Percentiles rank a stretch among this genome's conserved stretches.
Conservation (phyloP, 2,329 filamentous ascomycete species). For the Chrysosporium queenslandicum region DNA sequence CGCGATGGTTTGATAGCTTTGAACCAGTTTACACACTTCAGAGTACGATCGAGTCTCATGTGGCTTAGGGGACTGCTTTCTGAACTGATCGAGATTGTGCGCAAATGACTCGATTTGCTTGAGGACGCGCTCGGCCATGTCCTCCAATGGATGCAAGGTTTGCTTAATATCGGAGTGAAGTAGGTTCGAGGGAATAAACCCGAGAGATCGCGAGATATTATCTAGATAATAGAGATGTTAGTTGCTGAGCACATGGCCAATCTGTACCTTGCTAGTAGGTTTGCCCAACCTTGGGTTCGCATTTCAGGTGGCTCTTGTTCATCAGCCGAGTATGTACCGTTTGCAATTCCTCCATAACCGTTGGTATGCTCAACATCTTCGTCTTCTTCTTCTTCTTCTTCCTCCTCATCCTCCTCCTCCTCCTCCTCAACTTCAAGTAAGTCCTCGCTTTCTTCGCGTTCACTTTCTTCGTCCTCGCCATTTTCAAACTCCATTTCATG, state of each 20-base stretch:
- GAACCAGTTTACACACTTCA: constrained; percentile 58
- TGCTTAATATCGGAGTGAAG: constrained; percentile 32
- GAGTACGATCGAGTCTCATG: constrained; percentile 48
- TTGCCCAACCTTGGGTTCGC: constrained; percentile 15
- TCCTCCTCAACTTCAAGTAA: too few relatives aligned
- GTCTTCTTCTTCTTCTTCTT: constrained; percentile 9
- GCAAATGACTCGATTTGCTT: constrained; percentile 83
- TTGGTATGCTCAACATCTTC: constrained; percentile 21
- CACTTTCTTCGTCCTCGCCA: constrained; percentile 24
- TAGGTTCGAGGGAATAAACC: background rate
- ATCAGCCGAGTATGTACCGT: constrained; percentile 22
- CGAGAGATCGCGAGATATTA: background rate
- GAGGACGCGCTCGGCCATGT: constrained; percentile 58
- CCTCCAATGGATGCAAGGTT: constrained; percentile 50
- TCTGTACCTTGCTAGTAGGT: background rate
- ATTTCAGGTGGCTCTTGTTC: constrained; percentile 8
- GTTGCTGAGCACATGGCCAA: background rate
- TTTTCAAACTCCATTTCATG: constrained; percentile 23
- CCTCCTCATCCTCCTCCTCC: constrained; percentile 2
- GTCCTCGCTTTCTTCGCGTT: constrained; percentile 18
- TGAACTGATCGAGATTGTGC: constrained; percentile 67
- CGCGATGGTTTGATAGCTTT: constrained; percentile 52
- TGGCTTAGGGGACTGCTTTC: constrained; percentile 32
- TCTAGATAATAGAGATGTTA: background rate
- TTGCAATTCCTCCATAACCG: constrained; percentile 23